A percentile compares a stretch with the other conserved stretches of the same genome.
Evolutionary conservation across 2,329 filamentous ascomycete species (phyloP).

Genomic region (Penicillium glabrum): DNA sequence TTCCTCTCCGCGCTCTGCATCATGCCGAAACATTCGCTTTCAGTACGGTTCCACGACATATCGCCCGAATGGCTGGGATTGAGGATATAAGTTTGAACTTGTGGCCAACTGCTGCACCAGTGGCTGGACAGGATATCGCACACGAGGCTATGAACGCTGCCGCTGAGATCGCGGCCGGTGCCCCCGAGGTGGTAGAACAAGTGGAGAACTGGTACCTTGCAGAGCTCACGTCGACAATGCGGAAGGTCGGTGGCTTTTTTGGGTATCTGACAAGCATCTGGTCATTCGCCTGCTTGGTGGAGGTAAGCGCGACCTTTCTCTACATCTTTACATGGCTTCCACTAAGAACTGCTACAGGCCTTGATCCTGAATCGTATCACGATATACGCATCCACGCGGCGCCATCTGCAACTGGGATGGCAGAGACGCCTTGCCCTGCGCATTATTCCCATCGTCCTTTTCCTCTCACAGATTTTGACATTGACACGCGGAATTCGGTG

Average conservation of each 20-base stretch:
- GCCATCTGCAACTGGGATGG: constrained; percentile 75
- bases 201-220: constrained; percentile 38
- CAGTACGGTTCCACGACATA: constrained; percentile 33
- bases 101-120: constrained; percentile 17
- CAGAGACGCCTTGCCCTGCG: constrained; percentile 69
- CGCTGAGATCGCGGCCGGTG: constrained; percentile 33
- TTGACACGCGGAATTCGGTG: constrained; percentile 86
- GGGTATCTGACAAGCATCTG: constrained; percentile 89
- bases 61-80: constrained; percentile 31
- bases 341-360: constrained; percentile 50
- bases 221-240: constrained; percentile 53
- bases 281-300: constrained; percentile 83
- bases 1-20: constrained; percentile 39
- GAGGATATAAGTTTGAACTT: constrained; percentile 26
- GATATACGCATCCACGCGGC: constrained; percentile 86
- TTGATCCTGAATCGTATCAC: constrained; percentile 87
- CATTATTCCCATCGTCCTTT: constrained; percentile 67
- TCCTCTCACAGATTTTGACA: constrained; percentile 65
- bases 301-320: constrained; percentile 49
- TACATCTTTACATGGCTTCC: neutral
- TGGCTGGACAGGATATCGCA: constrained; percentile 19
- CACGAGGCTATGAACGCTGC: constrained; percentile 45
- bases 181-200: constrained; percentile 33
- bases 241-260: constrained; percentile 81
- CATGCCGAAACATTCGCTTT: constrained; percentile 38